These are phyloP conservation scores for Dioszegia aurantiaca DNA, from an alignment of 768 basidiomycete genomes.

Conservation along the genomic window DNA sequence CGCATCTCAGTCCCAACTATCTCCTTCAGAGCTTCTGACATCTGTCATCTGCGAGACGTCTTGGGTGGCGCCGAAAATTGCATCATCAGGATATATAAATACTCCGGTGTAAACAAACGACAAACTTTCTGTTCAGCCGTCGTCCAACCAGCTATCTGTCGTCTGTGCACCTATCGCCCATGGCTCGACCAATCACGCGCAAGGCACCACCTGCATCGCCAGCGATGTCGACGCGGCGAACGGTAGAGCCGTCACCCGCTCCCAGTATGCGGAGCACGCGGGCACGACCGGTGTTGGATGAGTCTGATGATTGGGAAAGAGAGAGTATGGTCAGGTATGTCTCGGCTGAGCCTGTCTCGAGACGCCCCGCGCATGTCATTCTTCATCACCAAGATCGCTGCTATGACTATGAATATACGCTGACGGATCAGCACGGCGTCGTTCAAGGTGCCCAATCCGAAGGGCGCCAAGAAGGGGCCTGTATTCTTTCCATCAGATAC, in stretches of 20 bases:
- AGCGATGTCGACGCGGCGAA: constrained; percentile 4
- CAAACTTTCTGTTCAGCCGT: not conserved
- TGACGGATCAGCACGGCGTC: constrained; percentile 15
- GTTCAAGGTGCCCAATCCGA: constrained; percentile 30
- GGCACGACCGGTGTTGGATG: constrained; percentile 12
- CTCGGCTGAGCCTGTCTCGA: not conserved
- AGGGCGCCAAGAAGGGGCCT: constrained; percentile 15
- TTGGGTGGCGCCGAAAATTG: too few species aligned
- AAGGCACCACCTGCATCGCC: constrained; percentile 22
- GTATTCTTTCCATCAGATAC: constrained; percentile 8
- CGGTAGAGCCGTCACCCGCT: constrained; percentile 35
- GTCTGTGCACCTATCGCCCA: too few species aligned
- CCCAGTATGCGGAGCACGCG: constrained; percentile 31
- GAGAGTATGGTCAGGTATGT: constrained; percentile 36
- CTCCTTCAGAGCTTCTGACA: too few species aligned
- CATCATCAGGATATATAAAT: not conserved
- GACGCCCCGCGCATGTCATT: too few species aligned
- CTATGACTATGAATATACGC: too few species aligned
- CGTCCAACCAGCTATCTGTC: not conserved
- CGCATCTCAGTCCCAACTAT: too few species aligned
- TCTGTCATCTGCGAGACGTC: too few species aligned
- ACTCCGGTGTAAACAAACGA: constrained; percentile 1
- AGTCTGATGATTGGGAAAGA: constrained; percentile 39
- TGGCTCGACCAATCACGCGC: too few species aligned
- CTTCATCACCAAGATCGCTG: too few species aligned